phyloP scores from a whole-genome alignment of 2,329 filamentous ascomycete species.

The Phialophora verrucosa region DNA sequence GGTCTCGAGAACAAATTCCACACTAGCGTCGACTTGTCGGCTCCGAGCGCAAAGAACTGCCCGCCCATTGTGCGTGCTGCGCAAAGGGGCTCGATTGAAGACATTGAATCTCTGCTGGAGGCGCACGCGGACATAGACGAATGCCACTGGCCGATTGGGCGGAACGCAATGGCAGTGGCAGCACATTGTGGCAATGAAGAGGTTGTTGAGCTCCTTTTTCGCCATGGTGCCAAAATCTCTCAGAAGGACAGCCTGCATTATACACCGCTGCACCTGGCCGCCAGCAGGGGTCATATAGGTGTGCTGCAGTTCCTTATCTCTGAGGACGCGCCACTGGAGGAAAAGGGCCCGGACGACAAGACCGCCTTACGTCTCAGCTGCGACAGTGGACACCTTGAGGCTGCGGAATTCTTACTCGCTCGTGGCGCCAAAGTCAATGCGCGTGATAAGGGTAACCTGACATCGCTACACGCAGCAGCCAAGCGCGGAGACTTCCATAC shows the following conservation, averaged over 20 bases:
- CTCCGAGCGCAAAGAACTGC: neutral
- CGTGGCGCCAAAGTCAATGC: conserved; percentile 11
- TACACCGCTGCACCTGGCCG: conserved; percentile 6
- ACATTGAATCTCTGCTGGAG: conserved; percentile 8
- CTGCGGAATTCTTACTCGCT: conserved; percentile 1
- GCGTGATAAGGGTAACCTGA: conserved; percentile 7
- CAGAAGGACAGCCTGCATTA: neutral
- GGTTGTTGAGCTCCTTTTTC: conserved; percentile 7
- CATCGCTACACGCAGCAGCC: conserved; percentile 6
- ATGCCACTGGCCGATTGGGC: conserved; percentile 2
- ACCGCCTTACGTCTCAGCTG: conserved; percentile 7
- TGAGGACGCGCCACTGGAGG: conserved; percentile 4
- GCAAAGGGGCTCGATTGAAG: conserved; percentile 1
- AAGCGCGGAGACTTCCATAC: conserved; percentile 2
- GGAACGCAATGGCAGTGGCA: conserved; percentile 11
- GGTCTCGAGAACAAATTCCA: conserved; percentile 6
- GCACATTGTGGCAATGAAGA: conserved; percentile 13
- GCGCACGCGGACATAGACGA: conserved; percentile 1
- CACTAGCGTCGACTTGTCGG: conserved; percentile 10
- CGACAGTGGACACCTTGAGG: conserved; percentile 10
- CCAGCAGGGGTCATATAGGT: conserved; percentile 3
- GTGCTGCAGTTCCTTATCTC: neutral
- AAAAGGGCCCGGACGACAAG: conserved; percentile 2
- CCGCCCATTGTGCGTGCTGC: conserved; percentile 8
- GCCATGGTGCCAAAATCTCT: conserved; percentile 6